phyloP scores from a whole-genome alignment of 179 eudicot species.

The Patellifolia procumbens region DNA sequence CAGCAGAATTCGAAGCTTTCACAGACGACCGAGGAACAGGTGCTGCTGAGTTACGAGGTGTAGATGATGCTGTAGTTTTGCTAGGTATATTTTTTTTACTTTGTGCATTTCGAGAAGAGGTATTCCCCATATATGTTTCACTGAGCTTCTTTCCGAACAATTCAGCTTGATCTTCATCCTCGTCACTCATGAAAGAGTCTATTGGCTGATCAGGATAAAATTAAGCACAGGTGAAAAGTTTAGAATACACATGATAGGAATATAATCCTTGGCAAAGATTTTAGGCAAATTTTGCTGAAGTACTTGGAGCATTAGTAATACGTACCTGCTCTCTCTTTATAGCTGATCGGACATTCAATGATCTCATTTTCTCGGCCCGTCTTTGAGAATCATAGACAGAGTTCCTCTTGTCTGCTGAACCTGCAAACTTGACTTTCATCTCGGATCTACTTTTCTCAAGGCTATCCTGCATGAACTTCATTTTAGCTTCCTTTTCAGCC shows the following conservation, averaged over 20 bases:
- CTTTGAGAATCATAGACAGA: constrained; percentile 45
- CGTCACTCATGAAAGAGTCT: constrained; percentile 60
- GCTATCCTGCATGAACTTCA: constrained; percentile 77
- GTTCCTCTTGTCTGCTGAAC: constrained; percentile 55
- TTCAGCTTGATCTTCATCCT: constrained; percentile 65
- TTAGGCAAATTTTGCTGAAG: background rate
- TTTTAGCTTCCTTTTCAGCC: constrained; percentile 79
- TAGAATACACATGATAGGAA: background rate
- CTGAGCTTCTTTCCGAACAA: constrained; percentile 45
- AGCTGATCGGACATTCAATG: constrained; percentile 52
- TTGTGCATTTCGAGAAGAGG: constrained; percentile 52
- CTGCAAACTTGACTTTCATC: constrained; percentile 70
- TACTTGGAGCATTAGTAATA: constrained; percentile 23
- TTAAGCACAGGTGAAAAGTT: constrained; percentile 1
- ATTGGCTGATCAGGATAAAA: constrained; percentile 43
- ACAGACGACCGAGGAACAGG: constrained; percentile 56
- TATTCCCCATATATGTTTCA: constrained; percentile 44
- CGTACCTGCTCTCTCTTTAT: constrained; percentile 70
- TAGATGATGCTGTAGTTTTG: constrained; percentile 49
- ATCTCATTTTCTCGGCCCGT: constrained; percentile 76
- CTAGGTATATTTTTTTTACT: constrained; percentile 50
- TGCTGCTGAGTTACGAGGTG: constrained; percentile 58
- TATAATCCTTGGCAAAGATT: background rate
- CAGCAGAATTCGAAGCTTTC: constrained; percentile 51
- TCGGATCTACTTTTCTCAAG: constrained; percentile 78